Evolutionary conservation across 352 stramenopile genomes (phyloP).

Genomic region (Phytophthora hibernalis): DNA sequence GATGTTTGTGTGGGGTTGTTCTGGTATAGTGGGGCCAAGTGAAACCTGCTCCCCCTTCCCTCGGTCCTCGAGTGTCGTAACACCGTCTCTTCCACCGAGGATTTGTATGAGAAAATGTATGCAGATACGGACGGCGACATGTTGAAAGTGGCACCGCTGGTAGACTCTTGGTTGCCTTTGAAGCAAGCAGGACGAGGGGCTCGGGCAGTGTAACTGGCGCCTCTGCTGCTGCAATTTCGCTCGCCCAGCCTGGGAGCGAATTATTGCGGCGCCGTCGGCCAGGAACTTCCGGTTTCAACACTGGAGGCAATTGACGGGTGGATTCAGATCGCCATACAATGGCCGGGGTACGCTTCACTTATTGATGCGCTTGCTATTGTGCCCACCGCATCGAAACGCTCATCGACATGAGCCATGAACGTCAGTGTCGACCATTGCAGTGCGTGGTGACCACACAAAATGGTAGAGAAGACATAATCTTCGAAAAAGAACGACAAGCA

Average conservation of each 20-base stretch:
- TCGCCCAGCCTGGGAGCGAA: too few species aligned
- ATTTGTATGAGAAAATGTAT: conserved; percentile 46
- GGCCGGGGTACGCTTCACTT: too few species aligned
- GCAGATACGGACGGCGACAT: conserved; percentile 34
- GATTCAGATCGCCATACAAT: too few species aligned
- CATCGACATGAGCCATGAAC: not conserved
- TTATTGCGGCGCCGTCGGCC: too few species aligned
- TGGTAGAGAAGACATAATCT: conserved; percentile 28
- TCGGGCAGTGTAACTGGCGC: conserved; percentile 20
- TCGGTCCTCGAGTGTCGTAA: conserved; percentile 47
- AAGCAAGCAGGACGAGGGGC: not conserved
- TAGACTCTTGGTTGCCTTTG: not conserved
- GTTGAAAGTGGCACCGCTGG: conserved; percentile 20
- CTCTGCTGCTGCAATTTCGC: too few species aligned
- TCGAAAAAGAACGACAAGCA: conserved; percentile 38
- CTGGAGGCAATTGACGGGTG: too few species aligned
- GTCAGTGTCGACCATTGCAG: not conserved
- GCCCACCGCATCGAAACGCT: conserved; percentile 14
- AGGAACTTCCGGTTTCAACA: too few species aligned
- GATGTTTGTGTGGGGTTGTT: conserved; percentile 21
- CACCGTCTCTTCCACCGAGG: conserved; percentile 39
- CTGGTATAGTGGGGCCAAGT: conserved; percentile 34
- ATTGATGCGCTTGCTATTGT: too few species aligned
- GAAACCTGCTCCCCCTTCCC: too few species aligned
- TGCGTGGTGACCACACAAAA: conserved; percentile 17